Evolutionary conservation across 768 basidiomycete genomes (phyloP).

Genomic region (Panellus pusillus): DNA sequence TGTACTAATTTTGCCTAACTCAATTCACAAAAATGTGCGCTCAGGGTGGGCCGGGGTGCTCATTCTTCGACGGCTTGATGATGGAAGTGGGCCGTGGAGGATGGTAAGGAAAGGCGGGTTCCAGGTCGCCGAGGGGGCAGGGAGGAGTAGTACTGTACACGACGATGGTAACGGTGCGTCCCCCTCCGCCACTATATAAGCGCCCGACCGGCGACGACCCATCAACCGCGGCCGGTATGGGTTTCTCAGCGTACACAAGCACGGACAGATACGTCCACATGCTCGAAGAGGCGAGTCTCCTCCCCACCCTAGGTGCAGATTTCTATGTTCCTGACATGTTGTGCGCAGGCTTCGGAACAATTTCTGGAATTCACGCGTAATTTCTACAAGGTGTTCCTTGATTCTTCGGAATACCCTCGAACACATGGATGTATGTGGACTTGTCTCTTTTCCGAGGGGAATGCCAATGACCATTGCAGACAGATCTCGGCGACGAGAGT

Average conservation of each 20-base stretch:
- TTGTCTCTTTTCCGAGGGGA: background rate
- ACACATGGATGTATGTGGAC: slow-evolving; percentile 70
- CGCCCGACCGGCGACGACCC: slow-evolving; percentile 3
- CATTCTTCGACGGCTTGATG: slow-evolving; percentile 95
- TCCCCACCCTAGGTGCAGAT: too few species aligned
- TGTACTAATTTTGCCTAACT: background rate
- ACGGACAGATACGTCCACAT: slow-evolving; percentile 85
- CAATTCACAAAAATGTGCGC: background rate
- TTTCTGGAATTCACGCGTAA: slow-evolving; percentile 82
- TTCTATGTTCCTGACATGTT: background rate
- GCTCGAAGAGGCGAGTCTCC: too few species aligned
- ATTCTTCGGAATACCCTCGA: slow-evolving; percentile 92
- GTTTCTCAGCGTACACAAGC: slow-evolving; percentile 88
- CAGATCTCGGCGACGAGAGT: slow-evolving; percentile 91
- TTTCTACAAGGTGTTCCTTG: too few species aligned
- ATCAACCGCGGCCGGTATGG: slow-evolving; percentile 76
- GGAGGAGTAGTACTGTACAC: slow-evolving; percentile 97
- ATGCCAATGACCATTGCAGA: slow-evolving; percentile 49
- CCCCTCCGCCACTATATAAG: slow-evolving; percentile 5
- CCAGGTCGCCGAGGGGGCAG: too few species aligned
- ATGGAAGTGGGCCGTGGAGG: slow-evolving; percentile 96
- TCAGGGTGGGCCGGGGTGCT: slow-evolving; percentile 97
- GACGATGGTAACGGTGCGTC: slow-evolving; percentile 84
- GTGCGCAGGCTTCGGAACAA: slow-evolving; percentile 66
- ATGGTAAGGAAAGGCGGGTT: slow-evolving; percentile 73